These are phyloP conservation scores for Talinum fruticosum DNA, from an alignment of 148 eudicot genomes.

Conservation along the genomic window DNA sequence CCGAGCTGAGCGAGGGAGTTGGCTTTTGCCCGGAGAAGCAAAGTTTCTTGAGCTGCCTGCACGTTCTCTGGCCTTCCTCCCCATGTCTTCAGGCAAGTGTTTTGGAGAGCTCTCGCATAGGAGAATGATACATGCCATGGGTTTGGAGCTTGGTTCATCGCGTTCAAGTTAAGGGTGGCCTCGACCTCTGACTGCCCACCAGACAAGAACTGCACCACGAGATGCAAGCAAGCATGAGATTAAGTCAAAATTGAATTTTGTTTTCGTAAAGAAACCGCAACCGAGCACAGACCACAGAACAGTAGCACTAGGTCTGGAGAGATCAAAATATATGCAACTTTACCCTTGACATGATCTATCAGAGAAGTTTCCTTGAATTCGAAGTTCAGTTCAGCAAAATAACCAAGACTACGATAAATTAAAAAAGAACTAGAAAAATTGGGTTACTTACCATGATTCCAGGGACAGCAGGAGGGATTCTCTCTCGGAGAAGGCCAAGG, in stretches of 20 bases:
- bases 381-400: no score
- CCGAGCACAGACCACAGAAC: no score
- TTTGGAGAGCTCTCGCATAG: conserved; percentile 54
- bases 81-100: conserved; percentile 52
- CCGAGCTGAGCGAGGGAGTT: conserved; percentile 59
- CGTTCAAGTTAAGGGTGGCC: conserved; percentile 49
- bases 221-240: background rate
- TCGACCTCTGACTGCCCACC: conserved; percentile 56
- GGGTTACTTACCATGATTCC: conserved; percentile 95
- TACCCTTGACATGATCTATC: no score
- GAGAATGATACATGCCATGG: conserved; percentile 60
- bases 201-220: conserved; percentile 36
- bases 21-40: conserved; percentile 39
- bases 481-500: conserved; percentile 64
- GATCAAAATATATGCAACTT: no score
- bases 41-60: conserved; percentile 42
- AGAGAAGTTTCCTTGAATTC: no score
- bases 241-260: no score
- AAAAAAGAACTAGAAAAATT: no score
- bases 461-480: conserved; percentile 89
- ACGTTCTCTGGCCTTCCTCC: conserved; percentile 45
- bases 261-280: no score
- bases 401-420: no score
- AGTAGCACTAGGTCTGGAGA: no score
- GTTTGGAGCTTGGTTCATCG: conserved; percentile 50